A percentile compares a stretch with the other conserved stretches of the same genome.
Evolutionary conservation across 148 eudicot genomes (phyloP).

Genomic region (Chenopodium quinoa): DNA sequence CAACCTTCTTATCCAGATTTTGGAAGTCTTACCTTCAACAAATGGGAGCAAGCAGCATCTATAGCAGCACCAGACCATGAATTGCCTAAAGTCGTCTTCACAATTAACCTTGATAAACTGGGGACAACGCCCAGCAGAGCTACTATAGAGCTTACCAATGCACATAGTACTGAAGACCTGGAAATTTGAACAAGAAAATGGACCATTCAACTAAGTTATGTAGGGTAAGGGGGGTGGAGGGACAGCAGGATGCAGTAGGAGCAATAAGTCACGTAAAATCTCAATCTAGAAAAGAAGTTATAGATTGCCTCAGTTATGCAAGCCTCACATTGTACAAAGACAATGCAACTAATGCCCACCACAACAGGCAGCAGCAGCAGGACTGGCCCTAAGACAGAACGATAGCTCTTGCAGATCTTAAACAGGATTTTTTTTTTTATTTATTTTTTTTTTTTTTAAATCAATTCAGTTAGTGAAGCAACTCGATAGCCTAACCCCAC

Average conservation of each 20-base stretch:
- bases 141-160: constrained; percentile 46
- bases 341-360: background rate
- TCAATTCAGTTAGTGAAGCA: background rate
- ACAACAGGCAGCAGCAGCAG: background rate
- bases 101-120: constrained; percentile 46
- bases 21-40: constrained; percentile 52
- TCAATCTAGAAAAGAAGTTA: background rate
- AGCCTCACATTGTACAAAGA: background rate
- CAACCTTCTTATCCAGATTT: background rate
- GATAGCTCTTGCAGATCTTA: background rate
- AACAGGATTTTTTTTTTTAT: background rate
- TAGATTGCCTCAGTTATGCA: background rate
- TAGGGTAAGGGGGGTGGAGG: background rate
- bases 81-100: constrained; percentile 56
- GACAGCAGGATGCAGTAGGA: background rate
- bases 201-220: background rate
- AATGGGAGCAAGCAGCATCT: constrained; percentile 56
- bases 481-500: background rate
- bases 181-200: constrained; percentile 17
- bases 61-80: constrained; percentile 75
- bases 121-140: constrained; percentile 64
- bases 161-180: constrained; percentile 53
- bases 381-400: background rate
- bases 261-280: background rate
- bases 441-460: background rate